Evolutionary conservation across 2,329 filamentous ascomycete species (phyloP), one percentile per base, ranked within the genome.

Genomic region (Hymenoscyphus repandus): DNA sequence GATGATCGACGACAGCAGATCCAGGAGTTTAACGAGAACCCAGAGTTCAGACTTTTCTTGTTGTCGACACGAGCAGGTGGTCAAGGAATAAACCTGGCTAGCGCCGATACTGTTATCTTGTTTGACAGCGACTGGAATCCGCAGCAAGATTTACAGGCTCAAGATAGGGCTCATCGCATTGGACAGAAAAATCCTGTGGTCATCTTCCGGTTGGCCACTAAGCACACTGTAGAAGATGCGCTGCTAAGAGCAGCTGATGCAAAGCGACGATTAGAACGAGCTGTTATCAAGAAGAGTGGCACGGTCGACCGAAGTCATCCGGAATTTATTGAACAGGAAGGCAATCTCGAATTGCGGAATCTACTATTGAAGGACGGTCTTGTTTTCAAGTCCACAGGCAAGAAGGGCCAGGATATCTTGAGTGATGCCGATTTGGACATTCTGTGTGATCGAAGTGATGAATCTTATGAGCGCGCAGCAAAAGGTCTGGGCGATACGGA

Each of bases 91-190:
- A 97, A 96, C 63, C 82, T 97, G 0, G 89, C 89, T 0, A 85
- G 85, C 1, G 92, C 92, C 0, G 92, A 97, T 61, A 96, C 92
- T 0, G 92, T 96, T 10, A 86, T 97, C 41, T 75, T 97, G 0
- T 97, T 93, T 60, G 92, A 97, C 68, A 83, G 77, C 2, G 80
- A 96, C 62, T 96, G 92, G 83, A 99, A 99, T 62, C 93, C 93
- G 0, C 93, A 99, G 66, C 92, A 96, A 65, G 93, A 99, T 67
- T 75, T 99, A 0, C 93, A 99, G 65, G 93, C 93, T 0, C 93
- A 97, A 69, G 93, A 99, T 64, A 88, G 93, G 5, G 90, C 89
- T 0, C 93, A 99, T 66, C 83, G 93, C 11, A 97, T 99, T 56
- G 93, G 93, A 0, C 93, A 99, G 68, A 96, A 85, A 0, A 79